Percentiles rank a stretch among this genome's conserved stretches.
Evolutionary conservation across 345 rosid genomes (phyloP).

Genomic region (Salix arbutifolia): DNA sequence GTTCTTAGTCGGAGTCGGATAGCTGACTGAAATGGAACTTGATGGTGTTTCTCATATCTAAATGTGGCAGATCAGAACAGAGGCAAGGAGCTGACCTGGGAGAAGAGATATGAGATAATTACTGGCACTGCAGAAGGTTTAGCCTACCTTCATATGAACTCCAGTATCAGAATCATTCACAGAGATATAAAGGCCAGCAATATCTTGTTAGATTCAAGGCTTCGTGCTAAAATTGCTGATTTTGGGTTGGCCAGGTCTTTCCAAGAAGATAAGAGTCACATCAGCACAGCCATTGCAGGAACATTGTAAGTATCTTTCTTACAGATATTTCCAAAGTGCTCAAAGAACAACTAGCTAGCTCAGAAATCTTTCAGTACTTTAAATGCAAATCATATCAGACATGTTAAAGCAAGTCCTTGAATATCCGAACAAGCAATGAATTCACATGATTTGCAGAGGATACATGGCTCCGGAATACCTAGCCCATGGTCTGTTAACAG

Average conservation of each 20-base stretch:
- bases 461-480: conserved; percentile 97
- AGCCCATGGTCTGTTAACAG: conserved; percentile 87
- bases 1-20: neutral
- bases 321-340: neutral
- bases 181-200: conserved; percentile 92
- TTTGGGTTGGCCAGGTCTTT: conserved; percentile 92
- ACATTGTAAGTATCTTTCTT: conserved; percentile 56
- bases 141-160: conserved; percentile 75
- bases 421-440: neutral
- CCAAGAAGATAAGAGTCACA: conserved; percentile 86
- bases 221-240: conserved; percentile 91
- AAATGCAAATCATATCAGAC: neutral
- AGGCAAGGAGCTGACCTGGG: conserved; percentile 69
- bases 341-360: neutral
- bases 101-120: conserved; percentile 51
- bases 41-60: neutral
- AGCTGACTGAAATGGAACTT: neutral
- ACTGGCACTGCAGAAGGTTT: conserved; percentile 88
- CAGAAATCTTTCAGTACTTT: neutral
- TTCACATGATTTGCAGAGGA: conserved; percentile 48
- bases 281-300: conserved; percentile 97
- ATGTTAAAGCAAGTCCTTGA: neutral
- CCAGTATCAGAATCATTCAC: conserved; percentile 65
- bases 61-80: conserved; percentile 48
- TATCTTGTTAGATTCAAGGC: conserved; percentile 65